A percentile compares a stretch with the other conserved stretches of the same genome.
Evolutionary conservation across 2,329 filamentous ascomycete species (phyloP).

Genomic region (Zymoseptoria pseudotritici): DNA sequence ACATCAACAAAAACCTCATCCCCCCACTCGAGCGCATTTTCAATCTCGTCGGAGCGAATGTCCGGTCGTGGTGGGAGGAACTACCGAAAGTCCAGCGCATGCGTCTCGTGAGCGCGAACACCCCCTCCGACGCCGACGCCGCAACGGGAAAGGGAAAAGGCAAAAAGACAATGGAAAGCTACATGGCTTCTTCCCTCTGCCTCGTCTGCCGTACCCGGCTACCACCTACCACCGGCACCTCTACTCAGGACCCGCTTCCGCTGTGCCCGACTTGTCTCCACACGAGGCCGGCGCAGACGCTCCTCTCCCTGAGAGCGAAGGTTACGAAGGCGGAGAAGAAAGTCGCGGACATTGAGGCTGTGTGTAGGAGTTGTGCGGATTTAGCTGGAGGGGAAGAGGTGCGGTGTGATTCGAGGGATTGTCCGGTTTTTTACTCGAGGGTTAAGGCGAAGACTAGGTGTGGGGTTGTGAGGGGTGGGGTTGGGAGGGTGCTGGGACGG

Average conservation of each 20-base stretch:
- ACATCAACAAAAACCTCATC: conserved; percentile 92
- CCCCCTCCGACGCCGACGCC: conserved; percentile 10
- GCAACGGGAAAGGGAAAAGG: conserved; percentile 8
- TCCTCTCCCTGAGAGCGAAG: conserved; percentile 57
- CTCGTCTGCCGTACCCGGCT: conserved; percentile 64
- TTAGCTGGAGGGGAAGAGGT: conserved; percentile 68
- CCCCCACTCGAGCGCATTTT: conserved; percentile 94
- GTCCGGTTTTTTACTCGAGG: conserved; percentile 80
- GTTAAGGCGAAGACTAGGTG: conserved; percentile 52
- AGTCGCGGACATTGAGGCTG: conserved; percentile 54
- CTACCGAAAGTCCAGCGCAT: conserved; percentile 87
- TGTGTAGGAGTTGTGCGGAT: conserved; percentile 76
- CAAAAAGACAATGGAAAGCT: conserved; percentile 78
- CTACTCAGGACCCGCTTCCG: conserved; percentile 28
- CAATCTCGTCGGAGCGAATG: conserved; percentile 88
- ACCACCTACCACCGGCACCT: conserved; percentile 28
- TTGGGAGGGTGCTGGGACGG: conserved; percentile 36
- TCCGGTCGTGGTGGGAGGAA: conserved; percentile 87
- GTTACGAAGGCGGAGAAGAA: conserved; percentile 57
- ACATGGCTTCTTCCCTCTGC: conserved; percentile 75
- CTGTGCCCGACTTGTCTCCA: conserved; percentile 54
- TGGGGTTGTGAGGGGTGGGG: conserved; percentile 31
- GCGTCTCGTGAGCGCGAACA: conserved; percentile 45
- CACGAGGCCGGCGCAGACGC: conserved; percentile 49
- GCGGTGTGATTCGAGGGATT: conserved; percentile 84